phyloP scores from a whole-genome alignment of 306 rosid species.

The Pueraria montana region DNA sequence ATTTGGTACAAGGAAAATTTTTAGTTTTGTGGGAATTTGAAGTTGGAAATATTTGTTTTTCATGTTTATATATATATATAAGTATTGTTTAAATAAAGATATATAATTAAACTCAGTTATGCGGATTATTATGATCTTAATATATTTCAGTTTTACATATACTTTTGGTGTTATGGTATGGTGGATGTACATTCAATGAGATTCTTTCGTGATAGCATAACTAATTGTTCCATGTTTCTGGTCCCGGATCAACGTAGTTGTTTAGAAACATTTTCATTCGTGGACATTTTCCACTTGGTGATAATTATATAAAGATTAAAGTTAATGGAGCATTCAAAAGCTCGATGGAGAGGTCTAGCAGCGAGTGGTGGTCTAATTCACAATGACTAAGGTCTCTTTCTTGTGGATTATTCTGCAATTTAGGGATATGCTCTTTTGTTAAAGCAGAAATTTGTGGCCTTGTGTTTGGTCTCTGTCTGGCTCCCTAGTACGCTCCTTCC shows the following conservation, averaged over 20 bases:
- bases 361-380: slow-evolving; percentile 14
- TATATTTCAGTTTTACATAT: too few species aligned
- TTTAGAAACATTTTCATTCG: background rate
- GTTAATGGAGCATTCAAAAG: background rate
- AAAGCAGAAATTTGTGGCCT: background rate
- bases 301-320: background rate
- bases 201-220: too few species aligned
- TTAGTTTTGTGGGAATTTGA: too few species aligned
- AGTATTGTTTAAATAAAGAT: too few species aligned
- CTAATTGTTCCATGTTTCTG: background rate
- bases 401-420: background rate
- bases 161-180: too few species aligned
- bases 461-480: background rate
- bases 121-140: too few species aligned
- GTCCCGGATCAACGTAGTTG: background rate
- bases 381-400: background rate
- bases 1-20: too few species aligned
- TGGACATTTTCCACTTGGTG: background rate
- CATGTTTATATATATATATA: too few species aligned
- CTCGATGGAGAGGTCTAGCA: background rate
- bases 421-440: slow-evolving; percentile 28
- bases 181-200: too few species aligned
- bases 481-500: background rate
- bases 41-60: too few species aligned
- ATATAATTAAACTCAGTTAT: too few species aligned